Base-by-base conservation (phyloP, 306 rosid species). In the Prunus kanzakura region DNA sequence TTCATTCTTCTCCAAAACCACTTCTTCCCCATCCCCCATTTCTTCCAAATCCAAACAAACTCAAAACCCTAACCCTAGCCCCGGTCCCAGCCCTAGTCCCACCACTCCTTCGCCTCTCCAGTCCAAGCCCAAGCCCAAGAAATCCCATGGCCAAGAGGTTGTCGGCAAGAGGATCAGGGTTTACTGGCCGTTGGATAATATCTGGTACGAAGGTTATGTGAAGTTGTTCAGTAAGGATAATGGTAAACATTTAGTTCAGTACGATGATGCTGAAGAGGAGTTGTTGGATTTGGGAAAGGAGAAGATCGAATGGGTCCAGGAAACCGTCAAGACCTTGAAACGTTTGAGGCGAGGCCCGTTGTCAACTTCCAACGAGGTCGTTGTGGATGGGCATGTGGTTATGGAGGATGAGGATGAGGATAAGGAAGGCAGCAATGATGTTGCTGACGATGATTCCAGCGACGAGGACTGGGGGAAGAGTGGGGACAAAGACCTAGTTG, bases 401-500 rank as follows among this genome's bases (percentile, higher is more conserved):
- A 86, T 70, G 3, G 71, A 15, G 74, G 77, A 67, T 65, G 41
- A 35, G 41, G 29, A 23, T 23, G 25, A 23, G 27, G 78, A 67
- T 32, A 72, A 71, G 49, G 84, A 80, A 15, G 87, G 76, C 60
- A 67, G 71, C 68, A 50, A 13, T 6, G 57, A 30, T 55, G 83
- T 55, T 6, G 85, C 6, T 10, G 86, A 54, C 13, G 91, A 91
- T 73, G 98, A 90, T 83, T 90, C 90, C 3, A 75, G 81, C 4
- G 97, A 90, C 54, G 93, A 89, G 47, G 97, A 92, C 76, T 92
- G 97, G 97, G 93, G 80, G 45, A 84, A 88, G 74, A 87, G 81
- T 82, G 86, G 58, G 72, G 90, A 43, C 43, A 75, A 73, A 29
- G 84, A 82, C 64, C 78, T 60, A 27, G 77, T 51, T 52, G 83